Evolutionary conservation across 768 basidiomycete genomes (phyloP).

Genomic region (Crepidotus variabilis): DNA sequence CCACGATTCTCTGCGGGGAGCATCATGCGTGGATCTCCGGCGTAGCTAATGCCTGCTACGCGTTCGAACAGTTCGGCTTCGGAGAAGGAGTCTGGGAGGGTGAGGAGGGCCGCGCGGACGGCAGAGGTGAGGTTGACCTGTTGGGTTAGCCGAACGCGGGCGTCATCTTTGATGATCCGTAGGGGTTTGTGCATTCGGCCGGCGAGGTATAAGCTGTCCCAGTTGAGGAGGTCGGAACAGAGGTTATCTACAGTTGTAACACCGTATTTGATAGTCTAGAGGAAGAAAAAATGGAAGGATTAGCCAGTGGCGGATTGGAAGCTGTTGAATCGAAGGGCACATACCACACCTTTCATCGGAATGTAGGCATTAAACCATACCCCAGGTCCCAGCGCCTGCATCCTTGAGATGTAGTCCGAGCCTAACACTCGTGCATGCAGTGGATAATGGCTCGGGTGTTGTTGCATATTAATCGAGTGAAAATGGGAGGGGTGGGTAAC

Average conservation of each 20-base stretch:
- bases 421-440: slow-evolving; percentile 84
- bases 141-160: slow-evolving; percentile 86
- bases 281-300: neutral
- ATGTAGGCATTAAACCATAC: slow-evolving; percentile 97
- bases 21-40: slow-evolving; percentile 90
- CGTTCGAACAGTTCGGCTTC: slow-evolving; percentile 81
- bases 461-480: slow-evolving; percentile 93
- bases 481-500: slow-evolving; percentile 92
- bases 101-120: slow-evolving; percentile 84
- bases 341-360: slow-evolving; percentile 77
- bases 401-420: slow-evolving; percentile 70
- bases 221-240: slow-evolving; percentile 86
- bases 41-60: slow-evolving; percentile 84
- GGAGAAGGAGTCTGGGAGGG: slow-evolving; percentile 77
- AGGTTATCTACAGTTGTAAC: slow-evolving; percentile 89
- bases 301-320: neutral
- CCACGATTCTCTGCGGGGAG: slow-evolving; percentile 91
- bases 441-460: slow-evolving; percentile 89
- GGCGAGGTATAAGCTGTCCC: slow-evolving; percentile 90
- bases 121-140: slow-evolving; percentile 93
- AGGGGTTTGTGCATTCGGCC: slow-evolving; percentile 98
- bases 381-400: slow-evolving; percentile 77
- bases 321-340: slow-evolving; percentile 26
- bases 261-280: slow-evolving; percentile 92
- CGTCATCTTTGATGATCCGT: slow-evolving; percentile 88